Base-by-base conservation (phyloP, 2,329 filamentous ascomycete genomes). In the Epichloe sp. region DNA sequence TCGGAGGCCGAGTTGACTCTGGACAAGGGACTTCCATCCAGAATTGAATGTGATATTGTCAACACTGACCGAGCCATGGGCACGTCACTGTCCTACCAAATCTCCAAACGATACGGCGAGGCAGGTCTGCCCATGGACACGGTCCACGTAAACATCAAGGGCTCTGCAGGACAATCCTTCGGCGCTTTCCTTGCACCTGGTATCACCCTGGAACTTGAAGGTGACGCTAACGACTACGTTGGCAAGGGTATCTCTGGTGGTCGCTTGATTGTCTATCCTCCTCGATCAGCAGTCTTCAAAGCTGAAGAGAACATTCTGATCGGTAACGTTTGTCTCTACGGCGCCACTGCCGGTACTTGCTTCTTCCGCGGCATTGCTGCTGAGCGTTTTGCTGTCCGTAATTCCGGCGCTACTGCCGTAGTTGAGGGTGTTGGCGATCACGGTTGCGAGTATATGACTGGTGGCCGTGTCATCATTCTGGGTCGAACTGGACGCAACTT, bases 381-480 rank as follows among this genome's bases (percentile, higher is more conserved):
- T 42, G 91, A 97, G 75, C 87, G 91, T 63, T 97, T 97, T 67
- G 90, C 89, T 55, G 91, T 97, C 58, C 86, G 91, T 60, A 97
- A 97, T 75, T 96, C 91, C 1, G 91, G 91, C 71, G 91, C 88
- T 48, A 95, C 85, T 31, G 89, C 91, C n/a, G 87, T 97, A 57
- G 90, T 96, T 55, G 91, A 97, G 71, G 91, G 91, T 71, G 80
- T 95, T 57, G 91, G 91, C 76, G 91, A 97, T 68, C 91, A 97
- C 67, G 87, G 88, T 56, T 96, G 90, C 65, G 91, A 97, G 76
- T 97, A 97, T 79, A 97, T 97, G 91, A 96, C 91, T 62, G 91
- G 91, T 66, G 91, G 91, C 65, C 88, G 90, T 64, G 77, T 96
- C 48, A 74, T 97, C 57, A 79, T 95, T 62, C 78, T 97, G 46